phyloP scores from a whole-genome alignment of 2,329 filamentous ascomycete genomes.

The Ophiocordyceps robertsii region DNA sequence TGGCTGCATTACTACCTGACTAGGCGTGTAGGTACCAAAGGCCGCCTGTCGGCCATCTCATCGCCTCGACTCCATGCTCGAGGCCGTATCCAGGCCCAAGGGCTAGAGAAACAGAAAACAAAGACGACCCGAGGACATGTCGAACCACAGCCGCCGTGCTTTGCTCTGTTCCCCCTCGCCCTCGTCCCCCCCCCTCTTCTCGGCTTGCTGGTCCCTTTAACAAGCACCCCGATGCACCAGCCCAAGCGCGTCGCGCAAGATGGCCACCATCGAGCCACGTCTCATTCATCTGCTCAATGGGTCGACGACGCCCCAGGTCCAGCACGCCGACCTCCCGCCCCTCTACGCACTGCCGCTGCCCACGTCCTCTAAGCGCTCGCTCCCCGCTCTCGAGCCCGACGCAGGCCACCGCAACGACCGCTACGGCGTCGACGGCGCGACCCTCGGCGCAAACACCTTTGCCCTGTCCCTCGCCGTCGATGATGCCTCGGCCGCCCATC shows the following conservation, averaged over 20 bases:
- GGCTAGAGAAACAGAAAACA: background rate
- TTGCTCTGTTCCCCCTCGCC: background rate
- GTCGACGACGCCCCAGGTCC: slow-evolving; percentile 32
- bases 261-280: slow-evolving; percentile 55
- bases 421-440: slow-evolving; percentile 7
- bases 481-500: slow-evolving; percentile 4
- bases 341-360: slow-evolving; percentile 33
- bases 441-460: slow-evolving; percentile 2
- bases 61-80: background rate
- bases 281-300: slow-evolving; percentile 53
- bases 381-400: slow-evolving; percentile 40
- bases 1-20: background rate
- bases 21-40: background rate
- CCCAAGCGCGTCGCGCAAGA: slow-evolving; percentile 22
- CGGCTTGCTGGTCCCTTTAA: background rate
- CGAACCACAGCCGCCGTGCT: background rate
- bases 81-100: background rate
- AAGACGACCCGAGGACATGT: background rate
- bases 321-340: slow-evolving; percentile 39
- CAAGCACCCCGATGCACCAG: slow-evolving; percentile 11
- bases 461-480: slow-evolving; percentile 10
- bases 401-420: slow-evolving; percentile 27
- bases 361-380: slow-evolving; percentile 28
- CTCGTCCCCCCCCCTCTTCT: background rate
- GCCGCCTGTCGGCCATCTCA: background rate